Conservation (phyloP, 83 land plant genomes). For the Thuja plicata region DNA sequence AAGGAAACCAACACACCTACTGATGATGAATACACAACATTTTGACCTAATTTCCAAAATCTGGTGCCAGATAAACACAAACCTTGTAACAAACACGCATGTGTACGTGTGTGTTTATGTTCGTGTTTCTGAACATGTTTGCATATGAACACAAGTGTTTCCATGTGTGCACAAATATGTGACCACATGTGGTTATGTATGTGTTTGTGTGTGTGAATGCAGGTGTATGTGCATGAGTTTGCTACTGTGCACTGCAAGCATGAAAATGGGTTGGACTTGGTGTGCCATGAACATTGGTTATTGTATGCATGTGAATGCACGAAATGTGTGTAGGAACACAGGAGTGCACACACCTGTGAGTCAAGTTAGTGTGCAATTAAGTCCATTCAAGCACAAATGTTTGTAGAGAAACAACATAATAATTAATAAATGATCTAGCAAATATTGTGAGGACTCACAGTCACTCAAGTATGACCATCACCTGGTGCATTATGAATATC, state of each 20-base stretch:
- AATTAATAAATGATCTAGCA: no score
- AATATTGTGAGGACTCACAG: background rate
- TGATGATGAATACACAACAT: background rate
- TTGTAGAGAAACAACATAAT: background rate
- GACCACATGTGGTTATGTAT: background rate
- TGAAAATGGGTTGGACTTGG: background rate
- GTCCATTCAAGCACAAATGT: background rate
- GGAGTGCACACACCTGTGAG: background rate
- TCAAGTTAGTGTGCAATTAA: background rate
- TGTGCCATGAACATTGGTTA: background rate
- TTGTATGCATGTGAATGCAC: background rate
- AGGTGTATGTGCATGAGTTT: background rate
- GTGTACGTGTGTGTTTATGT: background rate
- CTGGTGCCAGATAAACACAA: background rate
- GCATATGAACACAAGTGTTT: no score
- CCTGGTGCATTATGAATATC: background rate
- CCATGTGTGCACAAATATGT: background rate
- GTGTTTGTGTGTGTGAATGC: background rate
- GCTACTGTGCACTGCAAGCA: background rate
- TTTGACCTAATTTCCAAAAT: background rate
- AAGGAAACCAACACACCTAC: background rate
- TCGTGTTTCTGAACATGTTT: background rate
- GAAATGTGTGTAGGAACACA: background rate
- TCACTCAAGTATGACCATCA: background rate
- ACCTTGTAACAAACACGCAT: background rate